Evolutionary conservation across 129 eudicot genomes (phyloP).

Genomic region (Daucus carota): DNA sequence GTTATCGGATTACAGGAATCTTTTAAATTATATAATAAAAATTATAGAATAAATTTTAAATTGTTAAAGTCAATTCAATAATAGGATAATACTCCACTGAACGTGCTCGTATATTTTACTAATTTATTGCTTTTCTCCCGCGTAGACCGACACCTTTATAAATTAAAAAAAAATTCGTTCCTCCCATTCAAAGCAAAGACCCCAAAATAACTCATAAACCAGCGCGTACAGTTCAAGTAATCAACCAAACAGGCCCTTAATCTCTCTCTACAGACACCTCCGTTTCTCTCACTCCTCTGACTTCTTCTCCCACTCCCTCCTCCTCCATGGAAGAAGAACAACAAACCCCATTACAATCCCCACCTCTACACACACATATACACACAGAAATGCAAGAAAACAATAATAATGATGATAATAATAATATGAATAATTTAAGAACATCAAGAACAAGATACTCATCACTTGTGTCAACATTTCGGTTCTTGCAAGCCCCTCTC

Average conservation of each 20-base stretch:
- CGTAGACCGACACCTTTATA: background rate
- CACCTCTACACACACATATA: slow-evolving; percentile 4
- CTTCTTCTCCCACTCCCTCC: background rate
- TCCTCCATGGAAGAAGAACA: background rate
- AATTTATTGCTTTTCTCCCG: background rate
- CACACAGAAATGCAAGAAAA: slow-evolving; percentile 6
- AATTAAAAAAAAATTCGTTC: background rate
- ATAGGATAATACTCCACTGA: too few relatives aligned
- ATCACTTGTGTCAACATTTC: slow-evolving; percentile 29
- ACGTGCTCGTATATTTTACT: too few relatives aligned
- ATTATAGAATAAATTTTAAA: too few relatives aligned
- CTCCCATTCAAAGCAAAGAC: background rate
- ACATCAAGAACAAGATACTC: slow-evolving; percentile 20
- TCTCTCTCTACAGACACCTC: background rate
- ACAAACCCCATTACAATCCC: background rate
- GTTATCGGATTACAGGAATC: too few relatives aligned
- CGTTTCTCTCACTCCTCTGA: background rate
- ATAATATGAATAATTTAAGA: background rate
- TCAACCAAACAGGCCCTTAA: background rate
- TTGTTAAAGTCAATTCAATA: too few relatives aligned
- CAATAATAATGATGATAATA: background rate
- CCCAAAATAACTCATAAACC: background rate
- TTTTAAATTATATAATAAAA: too few relatives aligned
- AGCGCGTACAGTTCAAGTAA: background rate
- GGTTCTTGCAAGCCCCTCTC: slow-evolving; percentile 58